Evolutionary conservation across 75 land plant species (phyloP).

Genomic region (Cryptomeria japonica): DNA sequence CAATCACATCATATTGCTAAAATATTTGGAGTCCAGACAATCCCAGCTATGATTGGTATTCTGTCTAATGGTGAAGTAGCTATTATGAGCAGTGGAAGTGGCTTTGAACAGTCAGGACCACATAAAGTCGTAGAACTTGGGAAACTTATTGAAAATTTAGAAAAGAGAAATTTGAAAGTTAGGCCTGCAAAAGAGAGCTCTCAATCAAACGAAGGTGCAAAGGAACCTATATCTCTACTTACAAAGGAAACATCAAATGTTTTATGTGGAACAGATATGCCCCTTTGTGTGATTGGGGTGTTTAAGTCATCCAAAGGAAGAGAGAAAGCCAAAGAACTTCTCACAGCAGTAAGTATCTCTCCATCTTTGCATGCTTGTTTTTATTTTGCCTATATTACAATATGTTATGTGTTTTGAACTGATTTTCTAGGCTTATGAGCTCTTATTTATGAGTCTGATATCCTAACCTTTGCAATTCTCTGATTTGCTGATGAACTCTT

Average conservation of each 20-base stretch:
- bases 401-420: neutral
- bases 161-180: constrained; percentile 60
- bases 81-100: constrained; percentile 37
- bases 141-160: constrained; percentile 60
- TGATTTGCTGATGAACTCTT: neutral
- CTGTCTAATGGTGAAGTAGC: constrained; percentile 59
- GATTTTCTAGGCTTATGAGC: neutral
- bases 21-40: constrained; percentile 53
- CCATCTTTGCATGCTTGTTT: neutral
- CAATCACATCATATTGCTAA: constrained; percentile 37
- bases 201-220: constrained; percentile 16
- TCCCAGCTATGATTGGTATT: constrained; percentile 84
- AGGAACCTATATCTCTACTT: constrained; percentile 37
- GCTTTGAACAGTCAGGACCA: constrained; percentile 49
- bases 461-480: neutral
- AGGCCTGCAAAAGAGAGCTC: constrained; percentile 20
- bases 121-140: constrained; percentile 52
- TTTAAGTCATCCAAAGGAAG: constrained; percentile 55
- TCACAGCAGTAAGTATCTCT: constrained; percentile 46
- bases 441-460: neutral
- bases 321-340: constrained; percentile 51
- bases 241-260: constrained; percentile 44
- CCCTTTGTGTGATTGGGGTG: constrained; percentile 81
- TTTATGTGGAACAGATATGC: constrained; percentile 56
- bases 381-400: neutral